Evolutionary conservation across 768 basidiomycete species (phyloP), one percentile per base, ranked within the genome.

Genomic region (Lactarius sanguifluus): DNA sequence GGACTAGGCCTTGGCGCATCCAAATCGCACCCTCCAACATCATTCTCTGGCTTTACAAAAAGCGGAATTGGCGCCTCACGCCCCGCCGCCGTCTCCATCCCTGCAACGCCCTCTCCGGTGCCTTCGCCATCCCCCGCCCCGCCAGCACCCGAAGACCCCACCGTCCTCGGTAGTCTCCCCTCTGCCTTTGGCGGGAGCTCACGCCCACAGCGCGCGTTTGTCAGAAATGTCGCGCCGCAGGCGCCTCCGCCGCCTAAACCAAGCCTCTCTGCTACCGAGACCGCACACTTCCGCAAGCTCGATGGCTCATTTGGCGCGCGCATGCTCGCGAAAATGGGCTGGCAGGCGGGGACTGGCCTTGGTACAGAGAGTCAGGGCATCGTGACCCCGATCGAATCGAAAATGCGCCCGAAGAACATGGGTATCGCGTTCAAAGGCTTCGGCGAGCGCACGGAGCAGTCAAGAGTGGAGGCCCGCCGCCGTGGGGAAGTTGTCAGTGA

Each of bases 291-390:
- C 76, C 81, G 79, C 69, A 92, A 90, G 71, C 81, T 98, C 15
- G 81, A 84, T 50, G 83, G 86, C 18, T 82, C 90, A 0, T 88
- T 94, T 67, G 96, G 95, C 71, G 91, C 96, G 23, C 88, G 89
- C 64, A 86, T 98, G 85, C 85, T 99, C 28, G 85, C 85, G 36
- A 98, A 96, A 80, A 95, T 96, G 90, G 97, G 97, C 9, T 99
- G 97, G 96, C 81, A 88, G 73, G 79, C 88, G 0, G 96, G 89
- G 4, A 81, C 82, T 3, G 94, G 95, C 70, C 82, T 96, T 10
- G 94, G 94, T 68, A 76, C 82, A 1, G 77, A 78, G 1, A 89
- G 89, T 1, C 86, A 89, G 70, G 94, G 94, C 71, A 96, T 96
- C 59, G 85, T 93, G n/a, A 86, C 87, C 5, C 94, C 94, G 0